Conservation (phyloP, 768 basidiomycete genomes). For the Tylopilus balloui region DNA sequence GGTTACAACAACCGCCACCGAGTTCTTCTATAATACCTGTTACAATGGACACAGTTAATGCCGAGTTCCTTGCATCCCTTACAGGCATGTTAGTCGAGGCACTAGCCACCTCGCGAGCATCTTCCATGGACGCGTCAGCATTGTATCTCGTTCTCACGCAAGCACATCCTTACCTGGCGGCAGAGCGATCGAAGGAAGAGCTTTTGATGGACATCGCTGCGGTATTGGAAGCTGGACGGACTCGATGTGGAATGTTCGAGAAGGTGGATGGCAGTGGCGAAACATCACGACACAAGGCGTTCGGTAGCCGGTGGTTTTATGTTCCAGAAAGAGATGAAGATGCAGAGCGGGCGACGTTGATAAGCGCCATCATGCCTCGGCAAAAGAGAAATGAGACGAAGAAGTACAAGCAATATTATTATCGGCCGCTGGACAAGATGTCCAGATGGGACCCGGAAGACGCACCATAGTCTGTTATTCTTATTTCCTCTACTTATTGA, state of each 20-base stretch:
- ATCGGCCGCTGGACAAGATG: constrained; percentile 66
- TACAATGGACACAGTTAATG: constrained; percentile 14
- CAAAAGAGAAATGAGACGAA: constrained; percentile 74
- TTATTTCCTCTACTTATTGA: constrained; percentile 5
- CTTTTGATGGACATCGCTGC: constrained; percentile 49
- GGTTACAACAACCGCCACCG: background rate
- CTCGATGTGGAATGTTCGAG: constrained; percentile 60
- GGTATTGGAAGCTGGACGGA: constrained; percentile 43
- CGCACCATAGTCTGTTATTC: constrained; percentile 26
- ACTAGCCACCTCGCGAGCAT: constrained; percentile 68
- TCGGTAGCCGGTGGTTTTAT: constrained; percentile 60
- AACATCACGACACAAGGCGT: constrained; percentile 50
- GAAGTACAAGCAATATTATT: constrained; percentile 86
- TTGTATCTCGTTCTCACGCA: constrained; percentile 51
- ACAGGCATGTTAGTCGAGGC: constrained; percentile 67
- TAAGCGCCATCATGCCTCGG: constrained; percentile 70
- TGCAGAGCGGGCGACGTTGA: constrained; percentile 61
- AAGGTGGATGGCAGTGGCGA: constrained; percentile 63
- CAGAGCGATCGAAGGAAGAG: constrained; percentile 32
- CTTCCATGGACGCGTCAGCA: constrained; percentile 52
- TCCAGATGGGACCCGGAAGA: constrained; percentile 74
- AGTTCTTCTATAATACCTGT: background rate
- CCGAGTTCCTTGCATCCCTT: constrained; percentile 40
- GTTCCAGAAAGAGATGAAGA: constrained; percentile 69
- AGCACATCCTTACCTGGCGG: constrained; percentile 48